Evolutionary conservation across 305 asterid genomes (phyloP).

Genomic region (Coffea humblotiana): DNA sequence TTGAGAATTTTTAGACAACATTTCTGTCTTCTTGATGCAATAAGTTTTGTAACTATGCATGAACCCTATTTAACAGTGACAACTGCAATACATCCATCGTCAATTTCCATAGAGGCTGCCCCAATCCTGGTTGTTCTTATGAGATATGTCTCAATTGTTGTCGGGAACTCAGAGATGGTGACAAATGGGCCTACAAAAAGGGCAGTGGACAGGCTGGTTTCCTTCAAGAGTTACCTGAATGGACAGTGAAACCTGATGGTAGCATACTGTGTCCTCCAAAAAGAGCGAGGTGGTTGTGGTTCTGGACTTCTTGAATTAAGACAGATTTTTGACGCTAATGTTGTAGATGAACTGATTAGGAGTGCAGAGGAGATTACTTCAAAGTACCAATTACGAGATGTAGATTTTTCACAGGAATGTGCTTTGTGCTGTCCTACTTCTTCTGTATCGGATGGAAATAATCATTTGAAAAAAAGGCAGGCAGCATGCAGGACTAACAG

Average conservation of each 20-base stretch:
- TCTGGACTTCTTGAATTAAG: conserved; percentile 45
- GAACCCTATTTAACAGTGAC: conserved; percentile 52
- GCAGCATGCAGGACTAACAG: conserved; percentile 54
- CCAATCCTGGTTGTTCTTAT: conserved; percentile 55
- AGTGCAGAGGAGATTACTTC: conserved; percentile 44
- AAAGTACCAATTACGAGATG: conserved; percentile 37
- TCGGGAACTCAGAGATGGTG: conserved; percentile 60
- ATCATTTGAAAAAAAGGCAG: conserved; percentile 39
- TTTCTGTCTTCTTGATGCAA: conserved; percentile 17
- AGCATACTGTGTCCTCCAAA: conserved; percentile 73
- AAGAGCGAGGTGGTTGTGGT: conserved; percentile 74
- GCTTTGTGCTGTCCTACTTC: conserved; percentile 32
- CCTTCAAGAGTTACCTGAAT: conserved; percentile 31
- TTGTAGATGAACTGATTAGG: conserved; percentile 48
- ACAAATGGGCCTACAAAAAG: conserved; percentile 14
- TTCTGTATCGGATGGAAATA: conserved; percentile 22
- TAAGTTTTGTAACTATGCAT: conserved; percentile 26
- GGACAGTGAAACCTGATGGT: conserved; percentile 53
- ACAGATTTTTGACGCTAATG: conserved; percentile 53
- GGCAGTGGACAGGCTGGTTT: conserved; percentile 13
- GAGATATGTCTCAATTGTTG: conserved; percentile 80
- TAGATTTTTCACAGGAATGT: conserved; percentile 46
- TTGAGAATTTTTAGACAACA: conserved; percentile 9
- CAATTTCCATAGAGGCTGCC: conserved; percentile 77
- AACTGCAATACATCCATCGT: conserved; percentile 76